Evolutionary conservation across 2,329 filamentous ascomycete genomes (phyloP), one percentile per base, ranked within the genome.

Genomic region (Colletotrichum sp.): DNA sequence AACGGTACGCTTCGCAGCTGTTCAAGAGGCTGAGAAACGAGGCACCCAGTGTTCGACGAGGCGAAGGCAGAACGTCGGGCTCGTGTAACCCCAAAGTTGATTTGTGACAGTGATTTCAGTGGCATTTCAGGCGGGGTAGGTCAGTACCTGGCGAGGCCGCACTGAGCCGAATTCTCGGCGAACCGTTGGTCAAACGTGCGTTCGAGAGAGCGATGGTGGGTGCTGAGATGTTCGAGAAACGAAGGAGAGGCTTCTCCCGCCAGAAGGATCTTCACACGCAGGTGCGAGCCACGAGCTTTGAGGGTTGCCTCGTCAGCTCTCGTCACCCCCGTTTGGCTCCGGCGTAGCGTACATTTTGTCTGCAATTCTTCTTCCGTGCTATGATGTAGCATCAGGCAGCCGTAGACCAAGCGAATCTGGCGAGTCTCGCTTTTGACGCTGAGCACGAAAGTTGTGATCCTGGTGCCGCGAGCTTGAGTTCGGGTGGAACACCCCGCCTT

Each of bases 401-500:
- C n/a, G 18, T 22, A 12, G 10, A 48, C 43, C 18, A 48, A 48
- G 9, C n/a, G 10, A 48, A 10, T 12, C n/a, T 22, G 43, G 10
- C 43, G 13, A 22, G 43, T 48, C 10, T 48, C 43, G 43, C 18
- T 48, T 1, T 22, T 1, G 43, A 48, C 10, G 43, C 22, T 25
- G 16, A 22, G 22, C 22, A 22, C 25, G 5, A 61, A 34, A 27
- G 36, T 62, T 55, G 8, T 15, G 58, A 39, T 9, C 15, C 48
- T 30, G 28, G 43, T 3, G 30, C 22, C 15, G 36, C 22, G 15
- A 39, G 39, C 52, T 18, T 22, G n/a, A 34, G 61, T 43, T 30
- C 18, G 43, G 60, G 27, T 34, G 68, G 36, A 43, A 55, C 61
- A 66, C 61, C 68, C 68, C 72, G 72, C 68, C 68, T 66, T 72